Evolutionary conservation across 768 basidiomycete genomes (phyloP).

Genomic region (Cubamyces sp.): DNA sequence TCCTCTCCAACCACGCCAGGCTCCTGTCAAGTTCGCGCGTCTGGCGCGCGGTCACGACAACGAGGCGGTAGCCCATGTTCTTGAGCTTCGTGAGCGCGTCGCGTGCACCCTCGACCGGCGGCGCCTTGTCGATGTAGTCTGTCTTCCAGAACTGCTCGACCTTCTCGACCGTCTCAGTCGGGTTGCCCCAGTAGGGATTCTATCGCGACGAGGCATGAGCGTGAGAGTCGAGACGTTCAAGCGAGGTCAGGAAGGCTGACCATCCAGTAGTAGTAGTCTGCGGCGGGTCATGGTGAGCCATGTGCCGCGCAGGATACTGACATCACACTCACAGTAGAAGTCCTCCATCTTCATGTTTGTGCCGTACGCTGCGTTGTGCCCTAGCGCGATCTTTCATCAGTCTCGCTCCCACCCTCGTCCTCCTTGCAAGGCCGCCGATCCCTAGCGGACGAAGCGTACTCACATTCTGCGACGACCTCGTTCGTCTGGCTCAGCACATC

Average conservation of each 20-base stretch:
- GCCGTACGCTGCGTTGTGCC: slow-evolving; percentile 67
- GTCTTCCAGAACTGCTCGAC: slow-evolving; percentile 62
- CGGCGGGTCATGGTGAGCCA: not conserved
- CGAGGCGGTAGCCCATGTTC: slow-evolving; percentile 66
- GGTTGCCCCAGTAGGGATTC: slow-evolving; percentile 66
- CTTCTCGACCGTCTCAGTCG: slow-evolving; percentile 59
- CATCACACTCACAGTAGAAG: slow-evolving; percentile 58
- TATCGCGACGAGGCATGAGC: slow-evolving; percentile 25
- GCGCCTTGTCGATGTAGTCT: slow-evolving; percentile 48
- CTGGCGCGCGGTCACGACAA: slow-evolving; percentile 78
- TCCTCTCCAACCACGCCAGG: slow-evolving; percentile 66
- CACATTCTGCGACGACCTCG: slow-evolving; percentile 57
- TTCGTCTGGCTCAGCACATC: slow-evolving; percentile 74
- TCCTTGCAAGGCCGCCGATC: not conserved
- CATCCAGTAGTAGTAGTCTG: slow-evolving; percentile 82
- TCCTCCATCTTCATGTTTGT: slow-evolving; percentile 57
- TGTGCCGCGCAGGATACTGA: not conserved
- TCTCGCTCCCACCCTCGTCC: not conserved
- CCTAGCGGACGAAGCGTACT: slow-evolving; percentile 26
- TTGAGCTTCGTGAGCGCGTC: slow-evolving; percentile 60
- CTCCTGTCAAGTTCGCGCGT: slow-evolving; percentile 58
- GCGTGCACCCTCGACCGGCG: slow-evolving; percentile 62
- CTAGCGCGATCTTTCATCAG: slow-evolving; percentile 38
- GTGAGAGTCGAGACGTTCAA: no score
- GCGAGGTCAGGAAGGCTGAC: slow-evolving; percentile 36